These are phyloP conservation scores for Fragaria ananassa DNA, from an alignment of 306 rosid species.

Conservation along the genomic window DNA sequence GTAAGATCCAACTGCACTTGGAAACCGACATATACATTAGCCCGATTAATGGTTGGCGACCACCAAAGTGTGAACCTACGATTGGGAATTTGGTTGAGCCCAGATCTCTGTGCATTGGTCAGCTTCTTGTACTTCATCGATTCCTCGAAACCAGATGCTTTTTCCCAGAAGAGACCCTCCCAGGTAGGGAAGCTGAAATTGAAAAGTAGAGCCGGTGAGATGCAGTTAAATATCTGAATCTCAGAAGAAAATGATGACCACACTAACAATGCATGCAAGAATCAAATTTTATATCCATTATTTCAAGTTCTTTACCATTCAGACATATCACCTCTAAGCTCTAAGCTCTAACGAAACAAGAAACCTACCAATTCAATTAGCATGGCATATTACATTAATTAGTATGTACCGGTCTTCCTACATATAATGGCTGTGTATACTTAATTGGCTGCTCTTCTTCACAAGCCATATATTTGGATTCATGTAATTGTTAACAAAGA, in stretches of 20 bases:
- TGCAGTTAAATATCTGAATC: background rate
- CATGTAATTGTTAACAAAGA: background rate
- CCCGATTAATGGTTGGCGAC: conserved; percentile 98
- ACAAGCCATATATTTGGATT: background rate
- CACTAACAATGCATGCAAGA: background rate
- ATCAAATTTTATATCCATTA: background rate
- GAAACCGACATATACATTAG: conserved; percentile 97
- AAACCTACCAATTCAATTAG: background rate
- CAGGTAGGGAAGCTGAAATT: conserved; percentile 80
- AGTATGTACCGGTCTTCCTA: background rate
- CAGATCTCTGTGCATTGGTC: conserved; percentile 99
- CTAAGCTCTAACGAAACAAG: background rate
- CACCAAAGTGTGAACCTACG: conserved; percentile 99
- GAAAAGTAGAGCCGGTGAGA: conserved; percentile 26
- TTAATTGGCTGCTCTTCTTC: background rate
- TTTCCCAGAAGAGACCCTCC: conserved; percentile 99
- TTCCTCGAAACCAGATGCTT: conserved; percentile 99
- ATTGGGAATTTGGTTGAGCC: conserved; percentile 98
- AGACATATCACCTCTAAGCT: background rate
- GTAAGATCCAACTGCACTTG: conserved; percentile 98
- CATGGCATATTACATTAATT: no score
- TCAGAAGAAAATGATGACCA: background rate
- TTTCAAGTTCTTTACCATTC: background rate
- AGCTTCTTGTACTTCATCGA: conserved; percentile 98
- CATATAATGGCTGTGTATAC: background rate